Evolutionary conservation across 73 alveolate species (phyloP), one percentile per base, ranked within the genome.

Genomic region (Paramecium pentaurelia): DNA sequence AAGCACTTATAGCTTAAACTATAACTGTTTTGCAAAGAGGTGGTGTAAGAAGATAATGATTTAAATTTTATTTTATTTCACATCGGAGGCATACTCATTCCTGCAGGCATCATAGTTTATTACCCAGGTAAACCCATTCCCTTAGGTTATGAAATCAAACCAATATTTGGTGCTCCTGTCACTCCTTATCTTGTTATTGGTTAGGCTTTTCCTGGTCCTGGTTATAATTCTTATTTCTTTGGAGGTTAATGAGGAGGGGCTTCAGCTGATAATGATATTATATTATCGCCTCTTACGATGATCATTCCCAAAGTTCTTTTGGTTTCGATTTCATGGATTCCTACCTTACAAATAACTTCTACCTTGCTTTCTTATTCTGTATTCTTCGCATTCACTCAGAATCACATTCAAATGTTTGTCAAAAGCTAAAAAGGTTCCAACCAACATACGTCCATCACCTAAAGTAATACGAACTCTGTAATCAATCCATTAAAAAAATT

Each of bases 351-450:
- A 8, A 4, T 30, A 37, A 36, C 70, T 85, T 40, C 54, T 85
- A 32, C 88, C 86, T 71, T 44, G 64, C 68, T 71, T 88, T 90
- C 68, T 93, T 83, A 77, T 93, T 90, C 99, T 95, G 96, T 96
- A 98, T 93, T 99, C 99, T 95, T 99, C 99, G 34, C 99, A 96
- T 71, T 99, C 99, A 28, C 99, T 97, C 37, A 98, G 98, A 84
- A 97, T 99, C 60, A 98, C 95, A 95, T 98, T 99, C 98, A 98
- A 95, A 96, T 98, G 99, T 93, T 97, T 98, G 93, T 98, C 99
- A 93, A 98, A 99, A 18, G 99, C 99, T 86, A 96, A 93, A 96
- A 97, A 96, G 6, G 99, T 97, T 30, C 99, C 99, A 64, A 98
- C 98, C 71, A 97, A 95, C 94, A 95, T 96, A 30, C 99, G 70